A percentile compares a stretch with the other conserved stretches of the same genome.
Evolutionary conservation across 2,329 filamentous ascomycete genomes (phyloP).

Genomic region (Colletotrichum shisoi): DNA sequence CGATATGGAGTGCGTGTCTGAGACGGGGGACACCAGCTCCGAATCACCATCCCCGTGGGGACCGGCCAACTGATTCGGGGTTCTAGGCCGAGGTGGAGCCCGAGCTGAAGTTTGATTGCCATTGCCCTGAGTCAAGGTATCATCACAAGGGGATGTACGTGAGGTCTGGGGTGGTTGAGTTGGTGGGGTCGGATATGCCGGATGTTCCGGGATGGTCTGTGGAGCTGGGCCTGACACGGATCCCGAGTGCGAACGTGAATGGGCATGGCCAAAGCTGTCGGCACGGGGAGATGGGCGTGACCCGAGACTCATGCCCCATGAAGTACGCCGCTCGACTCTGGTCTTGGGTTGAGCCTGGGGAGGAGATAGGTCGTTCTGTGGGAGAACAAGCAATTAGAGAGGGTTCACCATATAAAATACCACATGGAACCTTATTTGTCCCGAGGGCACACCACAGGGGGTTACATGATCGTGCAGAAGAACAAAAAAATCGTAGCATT

Average conservation of each 20-base stretch:
- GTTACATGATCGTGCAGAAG: constrained; percentile 44
- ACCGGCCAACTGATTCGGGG: constrained; percentile 40
- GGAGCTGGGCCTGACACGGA: constrained; percentile 20
- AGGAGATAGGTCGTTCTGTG: constrained; percentile 50
- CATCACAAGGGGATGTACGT: constrained; percentile 41
- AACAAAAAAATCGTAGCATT: constrained; percentile 52
- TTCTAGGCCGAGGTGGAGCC: constrained; percentile 36
- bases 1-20: constrained; percentile 43
- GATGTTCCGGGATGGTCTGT: constrained; percentile 35
- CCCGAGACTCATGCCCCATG: constrained; percentile 55
- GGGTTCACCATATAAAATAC: constrained; percentile 34
- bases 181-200: constrained; percentile 34
- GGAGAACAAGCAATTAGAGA: constrained; percentile 44
- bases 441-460: constrained; percentile 37
- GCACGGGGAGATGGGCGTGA: constrained; percentile 45
- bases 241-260: constrained; percentile 31
- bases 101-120: constrained; percentile 39
- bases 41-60: constrained; percentile 41
- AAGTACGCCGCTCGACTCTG: constrained; percentile 54
- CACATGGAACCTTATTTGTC: constrained; percentile 33
- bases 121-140: constrained; percentile 39
- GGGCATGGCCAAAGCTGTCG: constrained; percentile 39
- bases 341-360: constrained; percentile 49
- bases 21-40: constrained; percentile 48
- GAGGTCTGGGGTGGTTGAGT: constrained; percentile 40